Percentiles rank a stretch among this genome's conserved stretches.
Conservation (phyloP, 1,284 basidiomycete genomes). For the Trichosporon asahii region DNA sequence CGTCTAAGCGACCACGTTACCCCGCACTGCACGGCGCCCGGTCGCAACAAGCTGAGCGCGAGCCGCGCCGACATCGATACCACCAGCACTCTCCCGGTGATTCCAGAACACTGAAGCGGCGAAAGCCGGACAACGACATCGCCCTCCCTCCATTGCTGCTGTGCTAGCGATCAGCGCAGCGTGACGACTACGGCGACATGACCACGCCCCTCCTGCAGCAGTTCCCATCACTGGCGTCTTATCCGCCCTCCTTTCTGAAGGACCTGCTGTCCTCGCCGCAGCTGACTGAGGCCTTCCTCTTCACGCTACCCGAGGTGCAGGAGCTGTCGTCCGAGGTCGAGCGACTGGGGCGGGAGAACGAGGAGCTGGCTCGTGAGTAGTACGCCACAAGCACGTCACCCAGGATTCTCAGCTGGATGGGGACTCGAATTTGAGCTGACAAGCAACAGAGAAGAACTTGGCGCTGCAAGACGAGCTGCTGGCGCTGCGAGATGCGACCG, state of each 20-base stretch:
- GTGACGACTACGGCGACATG: constrained; percentile 28
- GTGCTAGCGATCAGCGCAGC: not conserved
- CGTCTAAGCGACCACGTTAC: not conserved
- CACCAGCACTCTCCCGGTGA: not conserved
- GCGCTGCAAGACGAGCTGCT: constrained; percentile 69
- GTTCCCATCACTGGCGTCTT: constrained; percentile 45
- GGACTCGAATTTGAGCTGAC: no score
- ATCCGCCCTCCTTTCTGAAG: constrained; percentile 60
- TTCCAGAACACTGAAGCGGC: not conserved
- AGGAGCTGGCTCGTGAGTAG: constrained; percentile 71
- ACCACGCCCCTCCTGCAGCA: constrained; percentile 48
- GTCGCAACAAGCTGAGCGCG: not conserved
- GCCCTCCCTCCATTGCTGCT: not conserved
- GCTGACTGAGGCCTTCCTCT: constrained; percentile 82
- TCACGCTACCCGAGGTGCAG: constrained; percentile 69
- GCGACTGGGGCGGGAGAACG: constrained; percentile 74
- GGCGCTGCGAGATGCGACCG: constrained; percentile 69
- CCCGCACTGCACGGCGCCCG: not conserved
- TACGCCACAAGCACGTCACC: no score
- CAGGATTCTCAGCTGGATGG: no score
- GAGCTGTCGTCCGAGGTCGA: constrained; percentile 69
- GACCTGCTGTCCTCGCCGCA: constrained; percentile 73
- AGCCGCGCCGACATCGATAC: not conserved
- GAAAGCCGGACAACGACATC: not conserved
- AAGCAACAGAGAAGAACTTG: constrained; percentile 64